Evolutionary conservation across 2,329 filamentous ascomycete species (phyloP).

Genomic region (Fusarium keratoplasticum): DNA sequence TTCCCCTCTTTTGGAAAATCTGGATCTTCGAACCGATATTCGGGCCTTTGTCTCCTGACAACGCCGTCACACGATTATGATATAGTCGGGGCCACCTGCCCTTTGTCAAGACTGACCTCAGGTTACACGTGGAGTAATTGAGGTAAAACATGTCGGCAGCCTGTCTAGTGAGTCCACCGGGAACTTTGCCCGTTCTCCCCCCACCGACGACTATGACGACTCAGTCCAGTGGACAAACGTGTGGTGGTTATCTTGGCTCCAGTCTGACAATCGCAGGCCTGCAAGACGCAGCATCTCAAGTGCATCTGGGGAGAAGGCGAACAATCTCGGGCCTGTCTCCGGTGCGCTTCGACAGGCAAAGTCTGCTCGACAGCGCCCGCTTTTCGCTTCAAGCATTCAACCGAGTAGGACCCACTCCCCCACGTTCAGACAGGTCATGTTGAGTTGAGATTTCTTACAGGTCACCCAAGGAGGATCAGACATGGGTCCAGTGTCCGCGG

Average conservation of each 20-base stretch:
- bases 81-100: slow-evolving; percentile 21
- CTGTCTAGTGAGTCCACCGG: slow-evolving; percentile 8
- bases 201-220: not conserved
- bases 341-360: slow-evolving; percentile 6
- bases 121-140: not conserved
- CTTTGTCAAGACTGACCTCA: not conserved
- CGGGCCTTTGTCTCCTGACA: not conserved
- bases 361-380: slow-evolving; percentile 1
- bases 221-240: not conserved
- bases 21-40: not conserved
- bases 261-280: slow-evolving; percentile 1
- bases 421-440: not conserved
- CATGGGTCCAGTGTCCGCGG: slow-evolving; percentile 29
- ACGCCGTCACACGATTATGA: not conserved
- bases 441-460: not conserved
- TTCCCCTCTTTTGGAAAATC: not conserved
- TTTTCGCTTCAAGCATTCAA: slow-evolving; percentile 12
- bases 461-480: slow-evolving; percentile 1
- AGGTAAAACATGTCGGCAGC: not conserved
- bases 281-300: slow-evolving; percentile 14
- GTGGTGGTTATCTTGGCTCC: not conserved
- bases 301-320: slow-evolving; percentile 1
- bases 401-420: not conserved
- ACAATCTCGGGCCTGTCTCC: not conserved
- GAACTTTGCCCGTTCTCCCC: not conserved